Base-by-base conservation (phyloP, 1,284 basidiomycete genomes). In the Salmacisia buchloeana region DNA sequence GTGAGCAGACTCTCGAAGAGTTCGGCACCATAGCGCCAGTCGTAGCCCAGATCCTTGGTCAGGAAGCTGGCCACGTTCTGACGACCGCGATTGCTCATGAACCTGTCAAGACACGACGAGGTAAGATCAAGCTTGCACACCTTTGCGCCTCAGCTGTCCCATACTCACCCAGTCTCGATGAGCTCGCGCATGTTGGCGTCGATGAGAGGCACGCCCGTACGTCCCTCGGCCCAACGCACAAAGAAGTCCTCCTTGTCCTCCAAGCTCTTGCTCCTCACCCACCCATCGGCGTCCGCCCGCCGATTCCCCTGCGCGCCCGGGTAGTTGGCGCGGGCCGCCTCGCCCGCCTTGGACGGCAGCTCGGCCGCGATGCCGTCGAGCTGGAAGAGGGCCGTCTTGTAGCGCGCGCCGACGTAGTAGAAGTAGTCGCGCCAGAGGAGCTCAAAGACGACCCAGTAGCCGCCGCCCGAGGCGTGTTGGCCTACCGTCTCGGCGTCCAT, bases 61-160 rank as follows among this genome's bases (percentile, higher is more conserved):
- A 76, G 60, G 56, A 75, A 70, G 13, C 41, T 59, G 3, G 73
- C 73, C 23, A 75, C 73, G 56, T 75, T 76, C 45, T 76, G 73
- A 4, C 73, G 60, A 9, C 71, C 74, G 6, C 74, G 64, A 71
- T 86, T 85, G 62, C 81, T 82, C 82, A 84, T 85, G 74, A 84
- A 85, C n/a, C 84, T 64, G 62, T 25, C n/a, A 46, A 9, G 56
- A 12, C 12, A 15, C 23, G n/a, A 7, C 60, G 56, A 25, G 7
- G 2, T 6, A n/a, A 18, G n/a, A 39, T 4, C n/a, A 18, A 49
- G 58, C 52, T 23, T 10, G 21, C 15, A n/a, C 23, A 60, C 6
- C 56, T 18, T 59, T 34, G 13, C 60, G 25, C 31, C n/a, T 34
- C n/a, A 34, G 23, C 4, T 34, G 34, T 7, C n/a, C 23, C 25